phyloP scores from a whole-genome alignment of 2,329 filamentous ascomycete genomes.

The Claviceps citrina region DNA sequence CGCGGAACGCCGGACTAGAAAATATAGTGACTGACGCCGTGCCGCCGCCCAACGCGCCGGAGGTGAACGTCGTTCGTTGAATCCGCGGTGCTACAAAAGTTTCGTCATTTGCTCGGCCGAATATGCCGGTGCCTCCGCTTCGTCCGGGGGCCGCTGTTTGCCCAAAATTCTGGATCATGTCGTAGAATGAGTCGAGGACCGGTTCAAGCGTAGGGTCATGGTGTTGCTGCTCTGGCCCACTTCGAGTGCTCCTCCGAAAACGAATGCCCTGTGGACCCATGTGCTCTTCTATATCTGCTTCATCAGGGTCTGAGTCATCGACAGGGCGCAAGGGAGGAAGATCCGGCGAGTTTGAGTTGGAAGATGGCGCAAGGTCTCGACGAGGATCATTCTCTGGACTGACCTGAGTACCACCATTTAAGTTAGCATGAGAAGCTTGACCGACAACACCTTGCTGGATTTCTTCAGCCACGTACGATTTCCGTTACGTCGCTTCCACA shows the following conservation, averaged over 20 bases:
- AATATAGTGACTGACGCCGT: slow-evolving; percentile 35
- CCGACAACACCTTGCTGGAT: background rate
- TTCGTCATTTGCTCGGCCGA: background rate
- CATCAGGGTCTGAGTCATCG: slow-evolving; percentile 40
- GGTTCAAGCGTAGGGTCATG: slow-evolving; percentile 21
- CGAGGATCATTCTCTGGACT: slow-evolving; percentile 48
- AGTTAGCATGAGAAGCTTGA: slow-evolving; percentile 7
- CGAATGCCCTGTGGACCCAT: slow-evolving; percentile 28
- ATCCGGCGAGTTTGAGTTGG: slow-evolving; percentile 17
- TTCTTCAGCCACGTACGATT: slow-evolving; percentile 47
- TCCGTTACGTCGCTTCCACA: slow-evolving; percentile 71
- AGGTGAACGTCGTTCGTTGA: slow-evolving; percentile 23
- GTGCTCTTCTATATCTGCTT: slow-evolving; percentile 42
- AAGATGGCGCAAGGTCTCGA: slow-evolving; percentile 24
- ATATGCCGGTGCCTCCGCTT: background rate
- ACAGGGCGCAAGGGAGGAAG: slow-evolving; percentile 15
- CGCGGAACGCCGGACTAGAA: slow-evolving; percentile 19
- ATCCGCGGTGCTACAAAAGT: slow-evolving; percentile 12
- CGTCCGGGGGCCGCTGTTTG: slow-evolving; percentile 1
- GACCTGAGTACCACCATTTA: slow-evolving; percentile 30
- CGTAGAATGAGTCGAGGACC: slow-evolving; percentile 26
- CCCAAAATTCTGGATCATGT: slow-evolving; percentile 27
- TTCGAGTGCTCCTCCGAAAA: slow-evolving; percentile 22
- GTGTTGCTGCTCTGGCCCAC: slow-evolving; percentile 13
- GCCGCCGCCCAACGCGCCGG: slow-evolving; percentile 23